These are phyloP conservation scores for Polychaeton citri DNA, from an alignment of 2,329 filamentous ascomycete genomes.

Conservation along the genomic window DNA sequence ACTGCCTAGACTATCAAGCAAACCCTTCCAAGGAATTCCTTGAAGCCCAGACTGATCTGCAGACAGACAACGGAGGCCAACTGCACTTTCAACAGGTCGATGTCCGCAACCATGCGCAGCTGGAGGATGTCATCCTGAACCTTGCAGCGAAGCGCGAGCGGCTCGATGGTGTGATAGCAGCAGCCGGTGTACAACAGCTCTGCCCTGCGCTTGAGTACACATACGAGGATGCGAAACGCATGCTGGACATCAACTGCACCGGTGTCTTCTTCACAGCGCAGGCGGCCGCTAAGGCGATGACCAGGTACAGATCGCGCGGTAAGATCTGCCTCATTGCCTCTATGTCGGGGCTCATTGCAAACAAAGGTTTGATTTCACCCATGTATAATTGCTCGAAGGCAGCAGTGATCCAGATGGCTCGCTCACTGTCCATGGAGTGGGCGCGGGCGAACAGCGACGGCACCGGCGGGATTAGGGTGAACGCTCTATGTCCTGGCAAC, in stretches of 20 bases:
- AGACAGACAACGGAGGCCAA: constrained; percentile 11
- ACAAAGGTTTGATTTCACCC: constrained; percentile 19
- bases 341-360: constrained; percentile 32
- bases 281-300: constrained; percentile 35
- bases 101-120: constrained; percentile 25
- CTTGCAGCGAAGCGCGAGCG: constrained; percentile 12
- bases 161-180: constrained; percentile 18
- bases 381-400: constrained; percentile 43
- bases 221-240: constrained; percentile 23
- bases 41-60: neutral
- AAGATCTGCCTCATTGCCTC: constrained; percentile 38
- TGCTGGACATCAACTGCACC: constrained; percentile 37
- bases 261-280: constrained; percentile 37
- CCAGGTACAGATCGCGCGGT: constrained; percentile 34
- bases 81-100: constrained; percentile 36
- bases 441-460: constrained; percentile 21
- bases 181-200: constrained; percentile 19
- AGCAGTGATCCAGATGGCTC: constrained; percentile 38
- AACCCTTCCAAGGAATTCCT: neutral
- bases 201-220: constrained; percentile 19
- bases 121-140: constrained; percentile 12
- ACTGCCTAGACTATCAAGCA: neutral
- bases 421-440: constrained; percentile 42
- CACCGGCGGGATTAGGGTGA: constrained; percentile 18
- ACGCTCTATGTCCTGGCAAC: constrained; percentile 20